Base-by-base conservation (phyloP, 495 filamentous ascomycete genomes). In the Talaromyces wortmannii region DNA sequence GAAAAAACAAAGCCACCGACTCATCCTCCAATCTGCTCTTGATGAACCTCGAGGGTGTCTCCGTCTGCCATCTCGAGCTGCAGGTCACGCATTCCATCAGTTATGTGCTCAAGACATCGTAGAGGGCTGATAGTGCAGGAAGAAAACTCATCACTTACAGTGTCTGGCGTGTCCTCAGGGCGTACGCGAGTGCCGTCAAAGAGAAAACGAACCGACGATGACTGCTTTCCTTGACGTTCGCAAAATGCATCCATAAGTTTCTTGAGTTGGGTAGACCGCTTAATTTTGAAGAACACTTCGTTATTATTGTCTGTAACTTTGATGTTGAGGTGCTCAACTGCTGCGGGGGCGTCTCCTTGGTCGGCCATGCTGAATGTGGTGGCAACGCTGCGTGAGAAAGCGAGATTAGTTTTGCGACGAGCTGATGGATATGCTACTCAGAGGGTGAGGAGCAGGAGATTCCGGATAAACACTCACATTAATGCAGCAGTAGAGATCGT, bases 281-380 rank as follows among this genome's bases (percentile, higher is more conserved):
- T 99, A 73, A 99, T 99, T 79, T 99, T 99, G 80, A 99, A 99
- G 73, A 99, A 99, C 59, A 99, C 95, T 62, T 99, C 95, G 64
- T 99, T 99, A 77, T 99, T 96, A 75, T 96, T 96, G 61, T 99
- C 95, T 0, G 95, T 97, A n/a, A 99, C 95, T 67, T 99, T 99
- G 79, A 99, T 97, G 70, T 99, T 99, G 7, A 99, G 78, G 69
- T 99, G 95, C 70, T 97, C 95, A 36, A 69, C 73, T 23, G 79
- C 72, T 45, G 80, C 78, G 43, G 85, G 81, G 53, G 79, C 84
- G 43, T 78, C 78, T 58, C 61, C 42, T 59, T 61, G 31, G 61
- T 83, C 80, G 16, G 81, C 76, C 80, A 83, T 83, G 7, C 51
- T 48, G 31, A 4, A 23, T 23, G 23, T 23, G 23, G 23, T 23